phyloP scores from a whole-genome alignment of 2,329 filamentous ascomycete species.

The Onygenales sp. region DNA sequence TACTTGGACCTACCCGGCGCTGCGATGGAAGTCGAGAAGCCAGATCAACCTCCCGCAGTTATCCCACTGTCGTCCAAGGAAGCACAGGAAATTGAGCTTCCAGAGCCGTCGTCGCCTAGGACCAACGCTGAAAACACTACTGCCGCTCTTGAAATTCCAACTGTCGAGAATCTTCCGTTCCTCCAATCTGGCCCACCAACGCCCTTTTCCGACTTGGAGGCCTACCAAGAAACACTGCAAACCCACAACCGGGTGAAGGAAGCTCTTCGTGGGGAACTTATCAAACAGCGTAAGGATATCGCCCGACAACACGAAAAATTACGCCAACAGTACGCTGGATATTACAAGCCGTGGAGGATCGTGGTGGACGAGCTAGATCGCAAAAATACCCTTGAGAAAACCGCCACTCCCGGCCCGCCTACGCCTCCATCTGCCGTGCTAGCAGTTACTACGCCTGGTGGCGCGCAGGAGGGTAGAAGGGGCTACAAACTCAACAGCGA shows the following conservation, averaged over 20 bases:
- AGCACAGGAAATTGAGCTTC: slow-evolving; percentile 13
- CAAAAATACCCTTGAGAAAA: slow-evolving; percentile 26
- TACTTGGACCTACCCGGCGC: slow-evolving; percentile 17
- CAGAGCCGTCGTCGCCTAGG: background rate
- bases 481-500: slow-evolving; percentile 41
- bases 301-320: slow-evolving; percentile 31
- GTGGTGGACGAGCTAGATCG: slow-evolving; percentile 34
- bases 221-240: slow-evolving; percentile 32
- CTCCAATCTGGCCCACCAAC: slow-evolving; percentile 32
- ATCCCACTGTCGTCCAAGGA: slow-evolving; percentile 16
- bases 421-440: slow-evolving; percentile 15
- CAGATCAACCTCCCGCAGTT: slow-evolving; percentile 9
- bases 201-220: slow-evolving; percentile 36
- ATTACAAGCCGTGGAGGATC: slow-evolving; percentile 38
- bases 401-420: slow-evolving; percentile 27
- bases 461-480: slow-evolving; percentile 27
- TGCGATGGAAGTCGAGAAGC: slow-evolving; percentile 14
- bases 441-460: slow-evolving; percentile 8
- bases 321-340: slow-evolving; percentile 29
- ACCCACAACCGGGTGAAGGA: slow-evolving; percentile 31
- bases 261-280: slow-evolving; percentile 28
- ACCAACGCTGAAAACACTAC: slow-evolving; percentile 10
- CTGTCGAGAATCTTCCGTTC: slow-evolving; percentile 38
- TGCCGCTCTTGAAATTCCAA: slow-evolving; percentile 20
- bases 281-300: slow-evolving; percentile 28